Evolutionary conservation across 1,284 basidiomycete species (phyloP).

Genomic region (Sphagnurus paluster): DNA sequence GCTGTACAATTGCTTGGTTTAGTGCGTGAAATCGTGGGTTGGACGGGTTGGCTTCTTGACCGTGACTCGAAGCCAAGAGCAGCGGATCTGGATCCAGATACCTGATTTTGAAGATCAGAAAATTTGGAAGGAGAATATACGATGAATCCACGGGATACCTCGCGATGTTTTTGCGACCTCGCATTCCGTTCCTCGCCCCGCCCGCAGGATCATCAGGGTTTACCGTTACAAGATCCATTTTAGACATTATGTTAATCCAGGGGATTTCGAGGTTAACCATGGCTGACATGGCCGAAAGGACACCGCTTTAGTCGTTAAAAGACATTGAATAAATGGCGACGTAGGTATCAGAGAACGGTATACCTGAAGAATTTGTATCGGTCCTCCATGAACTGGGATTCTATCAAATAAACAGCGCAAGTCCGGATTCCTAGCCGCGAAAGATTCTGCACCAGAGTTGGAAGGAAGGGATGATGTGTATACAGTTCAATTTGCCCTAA

Average conservation of each 20-base stretch:
- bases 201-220: constrained; percentile 63
- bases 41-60: constrained; percentile 59
- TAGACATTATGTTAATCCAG: constrained; percentile 98
- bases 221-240: constrained; percentile 93
- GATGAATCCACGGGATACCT: constrained; percentile 48
- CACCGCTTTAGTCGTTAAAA: constrained; percentile 62
- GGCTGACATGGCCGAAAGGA: constrained; percentile 96
- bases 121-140: neutral
- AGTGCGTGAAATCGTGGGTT: constrained; percentile 92
- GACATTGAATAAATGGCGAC: no score
- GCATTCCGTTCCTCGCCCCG: constrained; percentile 69
- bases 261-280: constrained; percentile 98
- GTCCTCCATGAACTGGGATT: constrained; percentile 99
- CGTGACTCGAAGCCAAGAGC: constrained; percentile 69
- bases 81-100: constrained; percentile 98
- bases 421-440: constrained; percentile 74
- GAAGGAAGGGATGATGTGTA: constrained; percentile 96
- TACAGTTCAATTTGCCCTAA: constrained; percentile 98
- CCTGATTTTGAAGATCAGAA: constrained; percentile 36
- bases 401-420: constrained; percentile 89
- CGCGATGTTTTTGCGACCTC: constrained; percentile 74
- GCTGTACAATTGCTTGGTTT: constrained; percentile 92
- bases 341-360: constrained; percentile 1
- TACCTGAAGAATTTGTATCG: constrained; percentile 96
- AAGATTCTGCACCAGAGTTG: constrained; percentile 78